A percentile compares a stretch with the other conserved stretches of the same genome.
These are phyloP conservation scores for Hygrophorus pudorinus DNA, from an alignment of 768 basidiomycete species.

Conservation along the genomic window DNA sequence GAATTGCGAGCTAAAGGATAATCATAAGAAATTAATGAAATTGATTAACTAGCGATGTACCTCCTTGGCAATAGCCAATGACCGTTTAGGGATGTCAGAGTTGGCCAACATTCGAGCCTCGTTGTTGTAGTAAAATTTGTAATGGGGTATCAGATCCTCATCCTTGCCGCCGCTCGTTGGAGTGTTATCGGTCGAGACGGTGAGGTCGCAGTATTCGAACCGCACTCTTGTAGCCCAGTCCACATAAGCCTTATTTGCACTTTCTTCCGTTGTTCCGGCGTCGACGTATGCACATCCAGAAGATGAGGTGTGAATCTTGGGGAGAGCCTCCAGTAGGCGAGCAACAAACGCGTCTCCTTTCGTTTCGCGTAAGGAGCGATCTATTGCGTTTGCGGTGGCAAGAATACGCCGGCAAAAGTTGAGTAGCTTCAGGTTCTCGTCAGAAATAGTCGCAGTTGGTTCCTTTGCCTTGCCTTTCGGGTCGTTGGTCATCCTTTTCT, in stretches of 20 bases:
- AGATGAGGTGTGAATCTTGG: conserved; percentile 54
- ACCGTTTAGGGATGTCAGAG: conserved; percentile 84
- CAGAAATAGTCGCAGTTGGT: conserved; percentile 32
- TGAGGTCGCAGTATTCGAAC: conserved; percentile 90
- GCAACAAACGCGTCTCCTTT: conserved; percentile 85
- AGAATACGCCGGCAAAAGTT: conserved; percentile 83
- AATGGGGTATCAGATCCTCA: conserved; percentile 54
- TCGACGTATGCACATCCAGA: conserved; percentile 32
- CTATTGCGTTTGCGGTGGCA: conserved; percentile 73
- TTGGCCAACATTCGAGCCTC: conserved; percentile 79
- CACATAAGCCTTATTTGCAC: conserved; percentile 57
- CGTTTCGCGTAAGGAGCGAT: conserved; percentile 77
- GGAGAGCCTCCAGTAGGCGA: conserved; percentile 64
- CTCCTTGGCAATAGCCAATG: conserved; percentile 93
- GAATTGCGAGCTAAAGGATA: conserved; percentile 63
- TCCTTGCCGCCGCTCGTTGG: conserved; percentile 14
- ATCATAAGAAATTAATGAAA: not conserved
- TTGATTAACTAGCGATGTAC: conserved; percentile 21
- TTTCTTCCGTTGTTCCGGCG: conserved; percentile 55
- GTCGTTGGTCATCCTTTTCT: conserved; percentile 73
- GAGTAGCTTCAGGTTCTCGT: conserved; percentile 72
- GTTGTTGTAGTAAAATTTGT: conserved; percentile 73
- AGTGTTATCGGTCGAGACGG: conserved; percentile 28
- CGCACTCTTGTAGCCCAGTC: conserved; percentile 76
- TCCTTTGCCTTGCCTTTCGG: conserved; percentile 63